These are phyloP conservation scores for Syzygium grande DNA, from an alignment of 345 rosid genomes.

Conservation along the genomic window DNA sequence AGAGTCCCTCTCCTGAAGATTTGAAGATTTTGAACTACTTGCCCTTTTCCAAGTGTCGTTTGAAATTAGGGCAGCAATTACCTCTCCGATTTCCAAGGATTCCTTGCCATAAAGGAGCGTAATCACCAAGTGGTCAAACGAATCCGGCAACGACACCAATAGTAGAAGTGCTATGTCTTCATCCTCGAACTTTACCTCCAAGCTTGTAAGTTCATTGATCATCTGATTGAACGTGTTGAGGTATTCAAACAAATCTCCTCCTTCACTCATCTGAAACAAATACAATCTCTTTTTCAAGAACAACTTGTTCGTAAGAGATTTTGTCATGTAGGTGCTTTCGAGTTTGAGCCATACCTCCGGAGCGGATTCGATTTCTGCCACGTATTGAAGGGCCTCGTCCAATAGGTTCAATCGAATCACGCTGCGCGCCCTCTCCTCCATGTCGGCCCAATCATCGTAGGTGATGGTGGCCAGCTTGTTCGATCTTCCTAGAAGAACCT, in stretches of 20 bases:
- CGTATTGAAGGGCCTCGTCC: not conserved
- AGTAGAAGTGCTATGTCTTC: not conserved
- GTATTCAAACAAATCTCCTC: not conserved
- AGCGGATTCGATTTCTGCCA: not conserved
- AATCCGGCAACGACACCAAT: accelerated
- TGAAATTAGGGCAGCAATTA: not conserved
- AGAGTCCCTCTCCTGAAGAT: not conserved
- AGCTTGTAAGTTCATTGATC: not conserved
- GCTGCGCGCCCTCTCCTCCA: not conserved
- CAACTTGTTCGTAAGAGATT: not conserved
- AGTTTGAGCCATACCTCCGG: not conserved
- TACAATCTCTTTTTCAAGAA: not conserved
- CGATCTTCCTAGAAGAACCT: not conserved
- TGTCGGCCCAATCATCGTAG: not conserved
- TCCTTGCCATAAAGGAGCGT: not conserved
- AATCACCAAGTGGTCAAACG: not conserved
- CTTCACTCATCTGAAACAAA: not conserved
- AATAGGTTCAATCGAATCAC: not conserved
- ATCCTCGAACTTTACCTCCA: not conserved
- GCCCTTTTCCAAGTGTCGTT: not conserved
- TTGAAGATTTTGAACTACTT: not conserved
- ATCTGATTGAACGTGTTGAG: not conserved
- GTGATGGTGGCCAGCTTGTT: not conserved
- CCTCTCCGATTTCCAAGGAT: not conserved
- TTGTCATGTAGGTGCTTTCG: not conserved